A percentile compares a stretch with the other conserved stretches of the same genome.
Evolutionary conservation across 208 protist genomes (phyloP).

Genomic region (Trypanosoma melophagium): DNA sequence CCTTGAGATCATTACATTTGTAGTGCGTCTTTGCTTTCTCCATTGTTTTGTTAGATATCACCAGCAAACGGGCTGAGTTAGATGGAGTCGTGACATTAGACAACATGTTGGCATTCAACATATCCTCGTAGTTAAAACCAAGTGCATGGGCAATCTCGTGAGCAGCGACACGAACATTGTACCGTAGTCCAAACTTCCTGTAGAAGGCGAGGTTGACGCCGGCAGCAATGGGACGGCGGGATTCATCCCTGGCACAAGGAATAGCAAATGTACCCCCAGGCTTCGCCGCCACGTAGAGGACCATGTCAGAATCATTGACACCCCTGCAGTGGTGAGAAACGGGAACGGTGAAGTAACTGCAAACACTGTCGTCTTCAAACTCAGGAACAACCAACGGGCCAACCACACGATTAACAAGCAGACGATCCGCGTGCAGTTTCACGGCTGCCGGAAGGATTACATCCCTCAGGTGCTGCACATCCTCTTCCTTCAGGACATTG

Average conservation of each 20-base stretch:
- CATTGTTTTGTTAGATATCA: constrained; percentile 41
- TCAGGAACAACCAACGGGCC: too few species aligned
- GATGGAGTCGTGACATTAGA: constrained; percentile 9
- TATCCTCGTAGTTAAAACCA: constrained; percentile 74
- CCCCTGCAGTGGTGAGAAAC: not conserved
- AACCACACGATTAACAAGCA: constrained; percentile 18
- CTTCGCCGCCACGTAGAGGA: constrained; percentile 21
- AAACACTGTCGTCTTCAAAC: not conserved
- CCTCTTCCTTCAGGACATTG: too few species aligned
- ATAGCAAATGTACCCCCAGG: not conserved
- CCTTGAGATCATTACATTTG: constrained; percentile 43
- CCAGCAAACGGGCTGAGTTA: constrained; percentile 28
- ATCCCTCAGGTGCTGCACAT: too few species aligned
- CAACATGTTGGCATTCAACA: constrained; percentile 10
- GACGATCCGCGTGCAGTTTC: constrained; percentile 21
- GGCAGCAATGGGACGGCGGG: constrained; percentile 31
- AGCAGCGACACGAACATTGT: constrained; percentile 28
- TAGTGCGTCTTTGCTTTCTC: constrained; percentile 47
- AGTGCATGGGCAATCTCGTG: too few species aligned
- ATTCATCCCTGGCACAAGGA: constrained; percentile 8
- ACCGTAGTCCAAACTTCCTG: constrained; percentile 22
- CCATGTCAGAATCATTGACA: constrained; percentile 11
- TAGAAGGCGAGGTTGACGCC: constrained; percentile 45
- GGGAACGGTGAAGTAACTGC: constrained; percentile 20
- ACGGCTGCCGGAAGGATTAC: constrained; percentile 22